phyloP scores from a whole-genome alignment of 768 basidiomycete species.

The Agrocybe praecox region DNA sequence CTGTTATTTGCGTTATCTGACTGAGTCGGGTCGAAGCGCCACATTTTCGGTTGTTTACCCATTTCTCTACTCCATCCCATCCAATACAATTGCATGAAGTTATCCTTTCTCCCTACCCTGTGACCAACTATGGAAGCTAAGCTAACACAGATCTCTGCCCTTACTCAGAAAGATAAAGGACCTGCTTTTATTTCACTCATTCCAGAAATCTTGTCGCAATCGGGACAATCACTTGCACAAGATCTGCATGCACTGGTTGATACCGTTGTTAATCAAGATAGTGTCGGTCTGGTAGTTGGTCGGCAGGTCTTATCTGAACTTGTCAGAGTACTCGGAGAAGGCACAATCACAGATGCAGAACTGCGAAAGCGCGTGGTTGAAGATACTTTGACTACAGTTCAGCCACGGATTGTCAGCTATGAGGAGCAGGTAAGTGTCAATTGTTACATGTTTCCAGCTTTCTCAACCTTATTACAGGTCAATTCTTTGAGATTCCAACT shows the following conservation, averaged over 20 bases:
- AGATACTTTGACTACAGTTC: slow-evolving; percentile 68
- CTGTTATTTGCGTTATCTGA: background rate
- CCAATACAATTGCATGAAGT: background rate
- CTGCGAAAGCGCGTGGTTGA: slow-evolving; percentile 74
- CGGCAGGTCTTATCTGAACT: slow-evolving; percentile 87
- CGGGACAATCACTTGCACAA: slow-evolving; percentile 44
- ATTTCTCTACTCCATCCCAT: background rate
- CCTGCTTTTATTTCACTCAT: slow-evolving; percentile 73
- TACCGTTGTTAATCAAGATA: slow-evolving; percentile 81
- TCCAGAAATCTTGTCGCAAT: slow-evolving; percentile 59
- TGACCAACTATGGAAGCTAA: slow-evolving; percentile 48
- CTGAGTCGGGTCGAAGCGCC: too few relatives aligned
- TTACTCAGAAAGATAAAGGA: slow-evolving; percentile 86
- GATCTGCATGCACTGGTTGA: slow-evolving; percentile 78
- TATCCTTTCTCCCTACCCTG: background rate
- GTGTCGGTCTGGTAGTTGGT: slow-evolving; percentile 83
- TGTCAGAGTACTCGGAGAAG: slow-evolving; percentile 66
- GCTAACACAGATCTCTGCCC: slow-evolving; percentile 60
- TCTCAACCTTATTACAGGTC: slow-evolving; percentile 51
- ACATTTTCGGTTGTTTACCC: background rate
- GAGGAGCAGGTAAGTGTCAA: slow-evolving; percentile 81
- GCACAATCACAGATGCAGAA: slow-evolving; percentile 53
- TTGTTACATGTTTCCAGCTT: background rate
- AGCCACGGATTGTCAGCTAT: slow-evolving; percentile 85
- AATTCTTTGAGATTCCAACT: slow-evolving; percentile 84